These are phyloP conservation scores for Candida ipomoeae DNA, from an alignment of 805 yeast genomes.

Conservation along the genomic window DNA sequence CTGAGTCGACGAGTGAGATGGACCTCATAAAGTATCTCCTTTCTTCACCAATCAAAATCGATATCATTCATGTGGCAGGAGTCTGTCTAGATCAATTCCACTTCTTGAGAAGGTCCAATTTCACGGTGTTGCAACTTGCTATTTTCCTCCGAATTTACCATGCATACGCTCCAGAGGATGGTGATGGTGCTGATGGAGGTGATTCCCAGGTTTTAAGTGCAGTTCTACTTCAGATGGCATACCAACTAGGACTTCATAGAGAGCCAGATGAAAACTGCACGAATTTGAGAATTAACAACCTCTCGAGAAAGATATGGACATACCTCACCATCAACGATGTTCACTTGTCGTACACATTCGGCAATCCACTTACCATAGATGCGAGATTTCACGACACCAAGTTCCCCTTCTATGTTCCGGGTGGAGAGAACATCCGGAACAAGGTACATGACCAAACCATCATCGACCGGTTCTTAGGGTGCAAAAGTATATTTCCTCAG, in stretches of 20 bases:
- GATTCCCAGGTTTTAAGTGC: conserved; percentile 28
- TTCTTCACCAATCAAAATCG: conserved; percentile 43
- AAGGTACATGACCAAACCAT: conserved; percentile 9
- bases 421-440: conserved; percentile 16
- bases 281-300: conserved; percentile 17
- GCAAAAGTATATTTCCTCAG: conserved; percentile 4
- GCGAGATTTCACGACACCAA: conserved; percentile 13
- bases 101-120: conserved; percentile 34
- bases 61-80: conserved; percentile 47
- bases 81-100: conserved; percentile 54
- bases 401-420: conserved; percentile 13
- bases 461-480: conserved; percentile 9
- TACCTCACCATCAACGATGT: conserved; percentile 14
- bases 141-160: conserved; percentile 28
- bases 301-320: conserved; percentile 26
- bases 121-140: conserved; percentile 31
- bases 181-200: conserved; percentile 40
- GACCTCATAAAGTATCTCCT: conserved; percentile 37
- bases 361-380: conserved; percentile 13
- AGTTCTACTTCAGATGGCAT: conserved; percentile 53
- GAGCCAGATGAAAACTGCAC: conserved; percentile 46
- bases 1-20: conserved; percentile 21
- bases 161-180: conserved; percentile 38
- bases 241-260: conserved; percentile 62
- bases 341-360: conserved; percentile 12